Evolutionary conservation across 2,329 filamentous ascomycete genomes (phyloP).

Genomic region (Trichoderma brevicompactum): DNA sequence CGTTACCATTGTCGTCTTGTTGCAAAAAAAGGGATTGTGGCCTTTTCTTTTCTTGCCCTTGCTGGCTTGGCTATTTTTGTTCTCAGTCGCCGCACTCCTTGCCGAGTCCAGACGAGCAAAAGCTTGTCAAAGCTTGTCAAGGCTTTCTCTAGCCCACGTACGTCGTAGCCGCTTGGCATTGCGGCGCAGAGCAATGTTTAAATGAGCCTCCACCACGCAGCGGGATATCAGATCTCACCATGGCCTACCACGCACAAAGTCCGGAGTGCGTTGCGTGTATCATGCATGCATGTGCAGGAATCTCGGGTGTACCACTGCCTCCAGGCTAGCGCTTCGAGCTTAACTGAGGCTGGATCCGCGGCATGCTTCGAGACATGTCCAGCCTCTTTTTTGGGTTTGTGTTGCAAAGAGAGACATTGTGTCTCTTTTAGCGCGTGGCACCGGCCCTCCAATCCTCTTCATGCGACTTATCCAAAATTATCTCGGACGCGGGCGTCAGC

Average conservation of each 20-base stretch:
- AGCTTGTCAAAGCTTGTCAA: constrained; percentile 16
- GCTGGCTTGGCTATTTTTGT: constrained; percentile 7
- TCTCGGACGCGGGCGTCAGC: constrained; percentile 4
- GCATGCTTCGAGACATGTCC: background rate
- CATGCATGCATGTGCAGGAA: background rate
- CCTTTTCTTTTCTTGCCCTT: background rate
- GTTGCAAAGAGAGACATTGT: background rate
- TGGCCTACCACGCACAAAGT: background rate
- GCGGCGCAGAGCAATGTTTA: constrained; percentile 19
- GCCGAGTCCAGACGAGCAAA: constrained; percentile 19
- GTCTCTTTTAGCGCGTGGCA: background rate
- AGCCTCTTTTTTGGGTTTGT: background rate
- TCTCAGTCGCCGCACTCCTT: background rate
- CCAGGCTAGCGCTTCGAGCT: background rate
- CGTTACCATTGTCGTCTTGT: background rate
- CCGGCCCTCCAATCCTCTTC: background rate
- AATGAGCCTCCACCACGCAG: constrained; percentile 18
- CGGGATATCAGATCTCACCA: constrained; percentile 19
- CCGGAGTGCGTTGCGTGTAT: background rate
- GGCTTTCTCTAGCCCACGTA: background rate
- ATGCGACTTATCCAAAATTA: background rate
- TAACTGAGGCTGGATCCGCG: constrained; percentile 9
- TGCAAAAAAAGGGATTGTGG: constrained; percentile 10
- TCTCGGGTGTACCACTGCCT: background rate
- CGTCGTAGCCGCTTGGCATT: constrained; percentile 9